Evolutionary conservation across 768 basidiomycete genomes (phyloP), one percentile per base, ranked within the genome.

Genomic region (Boletellus sp.): DNA sequence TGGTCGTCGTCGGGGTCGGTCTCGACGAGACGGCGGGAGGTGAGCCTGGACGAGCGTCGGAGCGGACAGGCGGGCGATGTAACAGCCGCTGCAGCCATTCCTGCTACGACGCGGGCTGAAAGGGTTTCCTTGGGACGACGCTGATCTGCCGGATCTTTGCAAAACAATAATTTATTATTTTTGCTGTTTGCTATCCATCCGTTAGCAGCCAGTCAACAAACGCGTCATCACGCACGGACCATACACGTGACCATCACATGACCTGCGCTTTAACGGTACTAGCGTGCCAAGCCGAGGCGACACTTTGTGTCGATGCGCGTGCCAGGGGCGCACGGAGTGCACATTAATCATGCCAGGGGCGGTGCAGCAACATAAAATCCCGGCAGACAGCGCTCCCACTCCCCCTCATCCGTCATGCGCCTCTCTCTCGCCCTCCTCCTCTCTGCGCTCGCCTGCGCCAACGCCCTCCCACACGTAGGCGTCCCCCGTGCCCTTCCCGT

Each of bases 41-140:
- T 58, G 39, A 64, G 61, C 40, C 63, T 56, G n/a, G 61, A 51
- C 2, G 63, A 64, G 17, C 63, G 63, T 45, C 63, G 63, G 47
- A 61, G 63, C 39, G 63, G 60, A 65, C 63, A 64, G 50, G 63
- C 49, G 45, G 65, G 56, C 32, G 53, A 31, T 31, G 60, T 61
- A 48, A 65, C 37, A 49, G 61, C 61, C 52, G 64, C 64, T 55
- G 61, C 59, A 63, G 61, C 59, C 64, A 65, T 65, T 55, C 54
- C n/a, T n/a, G n/a, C n/a, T 26, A 37, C 31, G 57, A 54, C 57
- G 47, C 49, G 41, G 47, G n/a, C n/a, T n/a, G 47, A 54, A 54
- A 48, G 52, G 19, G n/a, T 42, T 6, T n/a, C 34, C 36, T 16
- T 37, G 16, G 36, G 10, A 5, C 22, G 50, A 40, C 28, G n/a